Conservation (phyloP, 2,329 filamentous ascomycete species). For the Neofusicoccum laricinum region DNA sequence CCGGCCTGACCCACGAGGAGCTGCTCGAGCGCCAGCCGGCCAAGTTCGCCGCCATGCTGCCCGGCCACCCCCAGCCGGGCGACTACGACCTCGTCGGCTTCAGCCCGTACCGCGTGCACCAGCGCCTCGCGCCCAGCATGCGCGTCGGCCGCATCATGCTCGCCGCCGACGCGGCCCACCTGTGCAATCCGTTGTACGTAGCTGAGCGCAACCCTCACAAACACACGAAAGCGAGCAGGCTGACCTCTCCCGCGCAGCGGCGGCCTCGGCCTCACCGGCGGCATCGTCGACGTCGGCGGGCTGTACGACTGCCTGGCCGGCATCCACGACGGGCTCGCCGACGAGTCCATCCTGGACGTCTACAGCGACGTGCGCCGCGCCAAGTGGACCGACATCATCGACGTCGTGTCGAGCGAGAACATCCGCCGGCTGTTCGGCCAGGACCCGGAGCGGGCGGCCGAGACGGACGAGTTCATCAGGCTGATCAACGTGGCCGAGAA, state of each 20-base stretch:
- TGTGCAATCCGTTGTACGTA: constrained; percentile 51
- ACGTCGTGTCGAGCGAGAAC: constrained; percentile 40
- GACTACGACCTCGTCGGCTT: constrained; percentile 58
- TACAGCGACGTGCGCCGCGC: constrained; percentile 34
- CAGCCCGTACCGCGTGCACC: constrained; percentile 61
- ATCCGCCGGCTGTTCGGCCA: constrained; percentile 31
- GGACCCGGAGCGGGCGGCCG: constrained; percentile 27
- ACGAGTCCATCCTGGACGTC: constrained; percentile 33
- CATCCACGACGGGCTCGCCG: constrained; percentile 32
- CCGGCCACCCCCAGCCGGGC: constrained; percentile 56
- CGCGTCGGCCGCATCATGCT: constrained; percentile 57
- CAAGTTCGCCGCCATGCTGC: constrained; percentile 58
- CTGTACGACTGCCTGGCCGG: constrained; percentile 57
- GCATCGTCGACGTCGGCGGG: constrained; percentile 62
- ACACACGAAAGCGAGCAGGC: too few relatives aligned
- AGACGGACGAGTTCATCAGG: constrained; percentile 32
- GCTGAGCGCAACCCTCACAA: too few relatives aligned
- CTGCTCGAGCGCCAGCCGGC: constrained; percentile 51
- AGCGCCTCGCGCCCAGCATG: constrained; percentile 57
- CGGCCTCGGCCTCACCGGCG: constrained; percentile 61
- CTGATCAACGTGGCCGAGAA: constrained; percentile 30
- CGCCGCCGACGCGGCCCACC: constrained; percentile 60
- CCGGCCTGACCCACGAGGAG: constrained; percentile 53
- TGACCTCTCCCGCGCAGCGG: too few relatives aligned
- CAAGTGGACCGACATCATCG: constrained; percentile 34